Base-by-base conservation (phyloP, 2,329 filamentous ascomycete genomes). In the Colletotrichum trifolii region DNA sequence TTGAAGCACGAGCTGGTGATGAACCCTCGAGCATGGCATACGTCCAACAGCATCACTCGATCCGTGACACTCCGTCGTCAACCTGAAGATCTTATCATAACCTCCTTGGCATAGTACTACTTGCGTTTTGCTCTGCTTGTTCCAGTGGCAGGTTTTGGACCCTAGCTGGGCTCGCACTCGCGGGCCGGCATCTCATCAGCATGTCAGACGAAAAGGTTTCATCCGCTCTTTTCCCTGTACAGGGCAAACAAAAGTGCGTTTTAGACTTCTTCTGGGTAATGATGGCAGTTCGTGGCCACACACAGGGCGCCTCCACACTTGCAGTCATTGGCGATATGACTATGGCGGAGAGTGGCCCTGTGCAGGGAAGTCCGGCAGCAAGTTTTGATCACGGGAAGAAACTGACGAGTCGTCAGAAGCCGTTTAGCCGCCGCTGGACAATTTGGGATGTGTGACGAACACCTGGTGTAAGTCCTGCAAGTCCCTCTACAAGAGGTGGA, bases 291-390 rank as follows among this genome's bases (percentile, higher is more conserved):
- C 40, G 8, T 61, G 33, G 33, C 39, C 56, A 64, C 48, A 60
- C 49, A 54, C 61, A 60, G 61, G 43, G 56, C 56, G 50, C 34
- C 55, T 54, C 60, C 54, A 35, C 47, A 53, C n/a, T 10, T 47
- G n/a, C 13, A 43, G 5, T 43, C 11, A 39, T 40, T 17, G 46
- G 25, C 49, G 8, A 34, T 8, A 5, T 12, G 38, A 40, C n/a
- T 53, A 52, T 40, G 38, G 10, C 7, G 12, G 34, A 15, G 11
- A 6, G 25, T 33, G 15, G 36, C 25, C 40, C 60, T 63, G 47
- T 35, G 54, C 60, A 59, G 54, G 60, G 35, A 36, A 35, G 40
- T 25, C 40, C 47, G 35, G 42, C 40, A 59, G 25, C 12, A 47
- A 4, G 34, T 47, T 25, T 46, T 13, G 17, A 48, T 59, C 54